Percentiles rank a stretch among this genome's conserved stretches.
Conservation (phyloP, 768 basidiomycete genomes). For the Termitomyces sp. region DNA sequence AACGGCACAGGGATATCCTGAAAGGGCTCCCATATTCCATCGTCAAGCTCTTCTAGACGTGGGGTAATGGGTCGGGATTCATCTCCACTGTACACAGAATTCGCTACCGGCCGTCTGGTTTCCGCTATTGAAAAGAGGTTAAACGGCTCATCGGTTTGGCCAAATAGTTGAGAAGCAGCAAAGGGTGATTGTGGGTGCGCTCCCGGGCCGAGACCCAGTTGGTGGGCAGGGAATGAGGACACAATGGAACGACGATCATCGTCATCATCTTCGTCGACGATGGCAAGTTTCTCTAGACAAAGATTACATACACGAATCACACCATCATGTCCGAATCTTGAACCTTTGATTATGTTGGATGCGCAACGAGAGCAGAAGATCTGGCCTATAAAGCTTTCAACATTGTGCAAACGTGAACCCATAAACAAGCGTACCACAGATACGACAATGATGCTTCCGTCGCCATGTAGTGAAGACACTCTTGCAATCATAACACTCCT, state of each 20-base stretch:
- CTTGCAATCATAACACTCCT: slow-evolving; percentile 95
- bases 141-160: slow-evolving; percentile 72
- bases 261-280: slow-evolving; percentile 85
- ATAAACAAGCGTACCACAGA: slow-evolving; percentile 64
- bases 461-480: slow-evolving; percentile 92
- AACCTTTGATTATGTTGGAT: slow-evolving; percentile 92
- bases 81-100: slow-evolving; percentile 49
- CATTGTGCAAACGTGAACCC: not conserved
- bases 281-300: slow-evolving; percentile 88
- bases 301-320: slow-evolving; percentile 95
- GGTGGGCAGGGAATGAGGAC: slow-evolving; percentile 76
- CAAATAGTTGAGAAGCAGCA: slow-evolving; percentile 80
- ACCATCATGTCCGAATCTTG: slow-evolving; percentile 91
- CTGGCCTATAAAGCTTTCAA: slow-evolving; percentile 52
- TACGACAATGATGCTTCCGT: slow-evolving; percentile 95
- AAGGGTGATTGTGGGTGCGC: slow-evolving; percentile 80
- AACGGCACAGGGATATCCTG: slow-evolving; percentile 68
- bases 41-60: slow-evolving; percentile 31
- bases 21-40: slow-evolving; percentile 41
- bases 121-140: slow-evolving; percentile 81
- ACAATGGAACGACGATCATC: slow-evolving; percentile 80
- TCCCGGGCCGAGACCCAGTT: slow-evolving; percentile 49
- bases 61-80: slow-evolving; percentile 50
- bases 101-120: slow-evolving; percentile 50
- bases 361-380: slow-evolving; percentile 98